Conservation (phyloP, 148 eudicot genomes). For the Heliosperma pusillum region DNA sequence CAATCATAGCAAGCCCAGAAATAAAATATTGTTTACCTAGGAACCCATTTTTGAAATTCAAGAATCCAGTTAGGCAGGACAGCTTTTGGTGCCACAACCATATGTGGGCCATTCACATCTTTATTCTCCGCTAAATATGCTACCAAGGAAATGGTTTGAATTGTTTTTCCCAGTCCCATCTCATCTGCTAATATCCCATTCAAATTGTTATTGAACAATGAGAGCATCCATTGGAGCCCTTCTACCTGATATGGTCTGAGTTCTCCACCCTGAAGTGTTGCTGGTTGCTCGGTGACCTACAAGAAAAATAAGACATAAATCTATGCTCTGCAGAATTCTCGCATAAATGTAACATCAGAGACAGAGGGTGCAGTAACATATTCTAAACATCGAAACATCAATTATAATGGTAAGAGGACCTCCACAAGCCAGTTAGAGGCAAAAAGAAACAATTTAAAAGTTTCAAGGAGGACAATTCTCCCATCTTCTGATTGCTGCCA, state of each 20-base stretch:
- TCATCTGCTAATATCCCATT: constrained; percentile 99
- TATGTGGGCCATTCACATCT: constrained; percentile 86
- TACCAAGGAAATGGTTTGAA: constrained; percentile 86
- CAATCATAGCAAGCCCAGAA: background rate
- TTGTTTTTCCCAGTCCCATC: constrained; percentile 98
- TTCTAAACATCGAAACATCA: background rate
- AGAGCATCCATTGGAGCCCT: constrained; percentile 99
- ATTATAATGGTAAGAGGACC: background rate
- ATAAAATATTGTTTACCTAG: constrained; percentile 46
- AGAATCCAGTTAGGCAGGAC: constrained; percentile 91
- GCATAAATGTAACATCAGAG: background rate
- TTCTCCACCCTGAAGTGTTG: constrained; percentile 98
- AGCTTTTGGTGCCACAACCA: constrained; percentile 97
- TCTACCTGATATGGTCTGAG: constrained; percentile 90
- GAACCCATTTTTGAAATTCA: constrained; percentile 90
- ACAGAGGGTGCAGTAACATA: constrained; percentile 4
- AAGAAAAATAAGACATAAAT: constrained; percentile 8
- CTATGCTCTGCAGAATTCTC: background rate
- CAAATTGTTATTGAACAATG: constrained; percentile 88
- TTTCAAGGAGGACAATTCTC: constrained; percentile 1
- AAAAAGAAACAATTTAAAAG: background rate
- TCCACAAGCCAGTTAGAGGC: background rate
- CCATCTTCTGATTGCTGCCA: background rate
- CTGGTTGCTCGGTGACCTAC: constrained; percentile 96
- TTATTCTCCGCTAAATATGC: constrained; percentile 90